A percentile compares a stretch with the other conserved stretches of the same genome.
Evolutionary conservation across 2,329 filamentous ascomycete genomes (phyloP).

Genomic region (Neofusicoccum sp.): DNA sequence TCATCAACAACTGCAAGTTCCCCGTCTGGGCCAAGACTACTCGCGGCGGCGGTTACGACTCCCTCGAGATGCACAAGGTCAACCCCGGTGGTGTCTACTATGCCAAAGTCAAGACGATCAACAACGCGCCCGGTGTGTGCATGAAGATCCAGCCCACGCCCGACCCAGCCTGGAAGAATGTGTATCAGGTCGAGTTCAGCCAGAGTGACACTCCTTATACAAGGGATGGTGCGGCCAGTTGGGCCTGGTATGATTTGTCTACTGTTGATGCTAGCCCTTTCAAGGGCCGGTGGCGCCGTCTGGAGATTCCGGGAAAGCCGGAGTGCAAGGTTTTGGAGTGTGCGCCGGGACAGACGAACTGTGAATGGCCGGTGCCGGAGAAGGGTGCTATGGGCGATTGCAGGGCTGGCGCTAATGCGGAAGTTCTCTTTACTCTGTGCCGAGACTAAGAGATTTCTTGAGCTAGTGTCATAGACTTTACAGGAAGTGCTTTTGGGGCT

Average conservation of each 20-base stretch:
- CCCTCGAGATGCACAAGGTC: not conserved
- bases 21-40: constrained; percentile 4
- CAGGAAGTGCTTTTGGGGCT: too few species aligned
- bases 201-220: not conserved
- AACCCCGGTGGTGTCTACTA: not conserved
- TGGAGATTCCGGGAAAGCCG: not conserved
- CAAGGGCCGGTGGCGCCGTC: not conserved
- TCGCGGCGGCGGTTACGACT: constrained; percentile 6
- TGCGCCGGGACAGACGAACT: not conserved
- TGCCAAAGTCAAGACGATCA: not conserved
- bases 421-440: not conserved
- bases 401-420: not conserved
- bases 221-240: not conserved
- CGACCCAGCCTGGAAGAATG: not conserved
- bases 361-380: constrained; percentile 6
- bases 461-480: not conserved
- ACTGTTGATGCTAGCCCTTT: not conserved
- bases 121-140: not conserved
- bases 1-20: constrained; percentile 6
- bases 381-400: not conserved
- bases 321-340: not conserved
- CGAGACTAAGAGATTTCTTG: not conserved
- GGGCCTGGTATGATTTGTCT: not conserved
- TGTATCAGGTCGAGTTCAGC: not conserved
- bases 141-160: not conserved